A percentile compares a stretch with the other conserved stretches of the same genome.
These are phyloP conservation scores for Calonectria naviculata DNA, from an alignment of 2,329 filamentous ascomycete genomes.

Conservation along the genomic window DNA sequence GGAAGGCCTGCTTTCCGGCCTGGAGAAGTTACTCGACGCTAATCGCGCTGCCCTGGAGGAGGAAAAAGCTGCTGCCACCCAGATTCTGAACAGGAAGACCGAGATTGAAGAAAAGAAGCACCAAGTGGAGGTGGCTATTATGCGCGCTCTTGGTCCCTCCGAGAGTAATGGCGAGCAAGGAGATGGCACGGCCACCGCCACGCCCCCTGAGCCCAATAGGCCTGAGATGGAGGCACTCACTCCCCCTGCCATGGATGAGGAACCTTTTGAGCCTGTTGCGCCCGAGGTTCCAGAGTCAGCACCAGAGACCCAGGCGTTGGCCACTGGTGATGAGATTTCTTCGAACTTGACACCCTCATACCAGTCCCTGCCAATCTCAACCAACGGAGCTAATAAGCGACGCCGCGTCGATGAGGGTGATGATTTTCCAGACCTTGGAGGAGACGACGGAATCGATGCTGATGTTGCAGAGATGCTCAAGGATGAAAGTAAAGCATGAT, in stretches of 20 bases:
- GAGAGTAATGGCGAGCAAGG: constrained; percentile 61
- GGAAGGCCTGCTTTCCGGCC: constrained; percentile 77
- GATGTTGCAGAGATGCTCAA: constrained; percentile 67
- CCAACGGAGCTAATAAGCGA: constrained; percentile 67
- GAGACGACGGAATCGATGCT: constrained; percentile 65
- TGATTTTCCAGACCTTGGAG: constrained; percentile 66
- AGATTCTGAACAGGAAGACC: constrained; percentile 73
- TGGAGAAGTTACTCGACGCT: constrained; percentile 84
- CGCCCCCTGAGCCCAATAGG: constrained; percentile 71
- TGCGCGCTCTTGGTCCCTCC: constrained; percentile 80
- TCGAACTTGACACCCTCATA: constrained; percentile 56
- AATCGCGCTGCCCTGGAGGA: constrained; percentile 76
- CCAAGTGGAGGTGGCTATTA: constrained; percentile 91
- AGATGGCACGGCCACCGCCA: constrained; percentile 57
- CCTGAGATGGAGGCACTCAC: constrained; percentile 90
- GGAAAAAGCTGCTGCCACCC: constrained; percentile 75
- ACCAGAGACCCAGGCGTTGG: constrained; percentile 30
- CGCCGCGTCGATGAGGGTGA: constrained; percentile 62
- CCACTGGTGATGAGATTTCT: constrained; percentile 53
- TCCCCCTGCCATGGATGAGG: constrained; percentile 69
- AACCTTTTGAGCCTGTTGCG: constrained; percentile 33
- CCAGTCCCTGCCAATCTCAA: constrained; percentile 60
- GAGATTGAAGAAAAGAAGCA: constrained; percentile 86
- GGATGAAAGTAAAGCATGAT: constrained; percentile 28
- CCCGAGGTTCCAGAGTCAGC: constrained; percentile 25